A percentile compares a stretch with the other conserved stretches of the same genome.
phyloP scores from a whole-genome alignment of 176 grass and related monocot species.

The Avena insularis region DNA sequence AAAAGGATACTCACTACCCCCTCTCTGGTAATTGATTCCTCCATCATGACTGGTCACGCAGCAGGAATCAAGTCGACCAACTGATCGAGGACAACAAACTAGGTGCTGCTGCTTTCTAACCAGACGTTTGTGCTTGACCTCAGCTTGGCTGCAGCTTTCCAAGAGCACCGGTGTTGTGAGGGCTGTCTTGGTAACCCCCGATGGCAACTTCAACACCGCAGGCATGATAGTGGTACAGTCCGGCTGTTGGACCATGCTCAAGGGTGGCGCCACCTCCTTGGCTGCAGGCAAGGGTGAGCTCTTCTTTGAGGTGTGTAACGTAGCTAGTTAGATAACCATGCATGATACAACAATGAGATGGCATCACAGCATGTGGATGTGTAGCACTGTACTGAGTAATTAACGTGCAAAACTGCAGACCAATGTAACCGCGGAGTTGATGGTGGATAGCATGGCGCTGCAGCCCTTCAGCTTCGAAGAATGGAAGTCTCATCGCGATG shows the following conservation, averaged over 20 bases:
- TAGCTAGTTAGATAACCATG: background rate
- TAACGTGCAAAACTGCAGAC: slow-evolving; percentile 40
- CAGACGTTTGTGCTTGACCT: background rate
- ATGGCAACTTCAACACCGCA: slow-evolving; percentile 50
- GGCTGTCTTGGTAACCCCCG: slow-evolving; percentile 55
- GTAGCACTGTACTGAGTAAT: background rate
- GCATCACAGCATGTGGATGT: background rate
- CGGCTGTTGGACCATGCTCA: slow-evolving; percentile 77
- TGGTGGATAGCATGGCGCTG: slow-evolving; percentile 66
- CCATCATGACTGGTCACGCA: background rate
- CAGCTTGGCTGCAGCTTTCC: slow-evolving; percentile 71
- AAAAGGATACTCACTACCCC: slow-evolving; percentile 56
- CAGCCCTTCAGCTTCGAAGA: slow-evolving; percentile 73
- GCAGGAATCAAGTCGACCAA: background rate
- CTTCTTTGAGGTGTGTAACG: slow-evolving; percentile 61
- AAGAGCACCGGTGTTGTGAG: slow-evolving; percentile 51
- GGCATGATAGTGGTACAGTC: slow-evolving; percentile 32
- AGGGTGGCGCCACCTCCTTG: slow-evolving; percentile 72
- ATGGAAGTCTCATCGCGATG: slow-evolving; percentile 58
- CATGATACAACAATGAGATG: background rate
- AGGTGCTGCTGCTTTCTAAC: slow-evolving; percentile 11
- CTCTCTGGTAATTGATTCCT: slow-evolving; percentile 53
- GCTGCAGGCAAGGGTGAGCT: slow-evolving; percentile 55
- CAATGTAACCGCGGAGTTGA: slow-evolving; percentile 50
- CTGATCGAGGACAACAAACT: background rate